Base-by-base conservation (phyloP, 495 filamentous ascomycete genomes). In the Oidiodendron maius region DNA sequence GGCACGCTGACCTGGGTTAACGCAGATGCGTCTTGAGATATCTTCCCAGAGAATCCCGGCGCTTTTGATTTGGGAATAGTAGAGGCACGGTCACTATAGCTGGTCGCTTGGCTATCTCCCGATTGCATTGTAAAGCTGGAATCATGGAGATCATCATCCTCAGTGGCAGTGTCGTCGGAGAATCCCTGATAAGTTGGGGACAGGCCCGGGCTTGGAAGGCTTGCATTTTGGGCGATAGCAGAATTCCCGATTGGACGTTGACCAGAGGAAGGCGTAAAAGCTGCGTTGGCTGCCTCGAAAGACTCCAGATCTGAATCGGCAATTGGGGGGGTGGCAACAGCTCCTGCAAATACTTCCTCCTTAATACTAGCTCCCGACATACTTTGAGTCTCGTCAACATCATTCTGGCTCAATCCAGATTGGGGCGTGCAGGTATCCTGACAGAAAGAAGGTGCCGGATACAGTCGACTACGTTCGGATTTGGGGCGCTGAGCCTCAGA, bases 171-270 rank as follows among this genome's bases (percentile, higher is more conserved):
- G 36, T 37, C 39, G n/a, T 46, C 35, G 24, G 53, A 60, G 25
- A 35, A 32, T 13, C 39, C 53, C 9, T 50, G 30, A 11, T 42
- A 40, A 28, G 95, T 91, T 1, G 93, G 93, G 16, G 94, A 97
- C 39, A 97, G 70, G 53, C 93, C 90, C 30, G 93, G 93, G 60
- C 93, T 97, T 25, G 94, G 94, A 41, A 99, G 71, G 62, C 89
- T 96, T 52, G 86, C 86, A 66, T 95, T 90, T 61, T 93, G 87
- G 21, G 80, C 79, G 23, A 81, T 79, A 22, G 75, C 64, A 1
- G 82, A 81, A 58, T 82, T 85, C 44, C 84, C 67, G 25, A 49
- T 64, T 25, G 75, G 69, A 20, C 76, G 60, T 37, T 66, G 55
- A 20, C 16, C 39, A 57, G 65, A n/a, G 62, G 63, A 1, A 62